Base-by-base conservation (phyloP, 2,329 filamentous ascomycete genomes). In the Fusarium nygamai region DNA sequence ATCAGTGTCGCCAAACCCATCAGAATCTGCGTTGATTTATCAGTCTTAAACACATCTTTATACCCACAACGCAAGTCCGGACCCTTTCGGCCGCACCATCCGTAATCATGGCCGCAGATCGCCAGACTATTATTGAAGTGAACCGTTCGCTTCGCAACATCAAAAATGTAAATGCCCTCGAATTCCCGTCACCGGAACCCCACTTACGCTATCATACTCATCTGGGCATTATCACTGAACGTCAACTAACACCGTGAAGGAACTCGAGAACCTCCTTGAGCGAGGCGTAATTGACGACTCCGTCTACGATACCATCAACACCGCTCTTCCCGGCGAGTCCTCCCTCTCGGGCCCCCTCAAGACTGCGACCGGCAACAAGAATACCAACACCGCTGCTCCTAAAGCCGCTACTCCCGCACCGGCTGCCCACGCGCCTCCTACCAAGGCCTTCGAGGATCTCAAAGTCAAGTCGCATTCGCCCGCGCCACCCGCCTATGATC, bases 241-340 rank as follows among this genome's bases (percentile, higher is more conserved):
- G 44, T 31, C 36, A 47, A 38, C 65, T 78, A 34, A 79, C 53
- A 31, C 17, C 13, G 10, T 12, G 1, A 76, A 98, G 95, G 95
- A 98, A 86, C 93, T 98, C 69, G 95, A 98, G 83, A 93, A 92
- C 77, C 93, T 98, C 70, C 90, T 94, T 76, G 95, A 98, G 82
- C 91, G 93, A 79, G 92, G 92, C 75, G 88, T 95, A 80, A 94
- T 98, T 81, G 91, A 89, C 72, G 91, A 93, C 68, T 85, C 91
- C 64, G 91, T 92, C 80, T 94, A 95, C 81, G 92, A 94, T 79
- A 88, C 88, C 59, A 94, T 98, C 82, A 88, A 92, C 80, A 85
- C 87, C 73, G 88, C 93, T 78, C 91, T 98, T 38, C 96, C 95
- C 41, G 84, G 88, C 74, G 93, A 95, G 80, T 89, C 89, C 22